These are phyloP conservation scores for Niebla homalea DNA, from an alignment of 495 filamentous ascomycete species.

Conservation along the genomic window DNA sequence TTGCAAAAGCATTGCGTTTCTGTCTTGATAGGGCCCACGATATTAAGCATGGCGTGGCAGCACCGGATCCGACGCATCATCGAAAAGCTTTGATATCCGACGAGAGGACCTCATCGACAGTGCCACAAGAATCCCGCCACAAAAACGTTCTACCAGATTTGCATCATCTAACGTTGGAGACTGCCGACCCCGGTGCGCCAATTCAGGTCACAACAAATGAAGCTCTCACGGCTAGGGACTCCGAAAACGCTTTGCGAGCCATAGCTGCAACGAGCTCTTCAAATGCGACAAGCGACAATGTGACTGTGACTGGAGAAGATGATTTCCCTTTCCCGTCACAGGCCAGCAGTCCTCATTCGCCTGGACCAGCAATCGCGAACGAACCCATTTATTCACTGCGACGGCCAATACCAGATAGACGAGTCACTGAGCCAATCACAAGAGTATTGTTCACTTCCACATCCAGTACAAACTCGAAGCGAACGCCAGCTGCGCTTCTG, in stretches of 20 bases:
- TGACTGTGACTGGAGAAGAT: not conserved
- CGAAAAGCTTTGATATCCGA: not conserved
- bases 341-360: not conserved
- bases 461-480: no score
- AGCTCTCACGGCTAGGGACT: constrained; percentile 9
- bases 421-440: constrained; percentile 11
- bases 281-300: not conserved
- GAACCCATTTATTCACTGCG: not conserved
- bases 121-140: not conserved
- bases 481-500: no score
- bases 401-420: constrained; percentile 6
- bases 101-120: not conserved
- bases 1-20: constrained; percentile 38
- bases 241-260: constrained; percentile 14
- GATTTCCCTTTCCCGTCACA: constrained; percentile 8
- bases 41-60: constrained; percentile 1
- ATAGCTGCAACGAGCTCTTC: constrained; percentile 2
- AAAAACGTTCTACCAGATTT: constrained; percentile 6
- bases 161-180: constrained; percentile 8
- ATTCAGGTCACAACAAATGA: constrained; percentile 11
- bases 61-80: not conserved
- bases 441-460: not conserved
- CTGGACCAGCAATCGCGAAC: no score
- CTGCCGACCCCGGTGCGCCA: constrained; percentile 3
- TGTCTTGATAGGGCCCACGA: constrained; percentile 20